These are phyloP conservation scores for Smittium mucronatum DNA, from an alignment of 371 early-diverging fungal genomes.

Conservation along the genomic window DNA sequence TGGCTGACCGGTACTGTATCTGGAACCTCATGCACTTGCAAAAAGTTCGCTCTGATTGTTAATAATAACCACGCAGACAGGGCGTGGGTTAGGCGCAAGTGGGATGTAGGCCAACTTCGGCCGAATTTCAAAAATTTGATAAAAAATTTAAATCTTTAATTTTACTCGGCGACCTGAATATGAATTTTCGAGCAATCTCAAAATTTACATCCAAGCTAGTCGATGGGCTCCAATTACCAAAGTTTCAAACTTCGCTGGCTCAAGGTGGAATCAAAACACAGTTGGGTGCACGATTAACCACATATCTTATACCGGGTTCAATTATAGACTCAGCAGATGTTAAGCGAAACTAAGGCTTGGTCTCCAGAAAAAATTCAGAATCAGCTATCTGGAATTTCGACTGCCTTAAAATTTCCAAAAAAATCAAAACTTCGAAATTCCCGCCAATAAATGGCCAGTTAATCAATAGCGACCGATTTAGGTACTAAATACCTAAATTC, in stretches of 20 bases:
- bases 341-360: background rate
- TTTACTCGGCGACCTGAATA: background rate
- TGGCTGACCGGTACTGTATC: background rate
- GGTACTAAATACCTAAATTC: background rate
- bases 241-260: background rate
- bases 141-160: background rate
- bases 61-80: background rate
- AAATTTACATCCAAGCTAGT: background rate
- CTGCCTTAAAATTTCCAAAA: background rate
- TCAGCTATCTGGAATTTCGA: background rate
- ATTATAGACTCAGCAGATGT: background rate
- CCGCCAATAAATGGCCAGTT: background rate
- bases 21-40: background rate
- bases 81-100: background rate
- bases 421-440: background rate
- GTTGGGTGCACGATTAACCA: conserved; percentile 6
- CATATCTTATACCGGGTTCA: conserved; percentile 5
- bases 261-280: background rate
- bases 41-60: background rate
- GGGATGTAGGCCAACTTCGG: background rate
- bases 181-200: background rate
- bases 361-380: background rate
- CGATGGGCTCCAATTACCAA: background rate
- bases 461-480: background rate
- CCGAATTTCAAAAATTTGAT: background rate